These are phyloP conservation scores for Stemphylium lycopersici DNA, from an alignment of 2,329 filamentous ascomycete genomes.

Conservation along the genomic window DNA sequence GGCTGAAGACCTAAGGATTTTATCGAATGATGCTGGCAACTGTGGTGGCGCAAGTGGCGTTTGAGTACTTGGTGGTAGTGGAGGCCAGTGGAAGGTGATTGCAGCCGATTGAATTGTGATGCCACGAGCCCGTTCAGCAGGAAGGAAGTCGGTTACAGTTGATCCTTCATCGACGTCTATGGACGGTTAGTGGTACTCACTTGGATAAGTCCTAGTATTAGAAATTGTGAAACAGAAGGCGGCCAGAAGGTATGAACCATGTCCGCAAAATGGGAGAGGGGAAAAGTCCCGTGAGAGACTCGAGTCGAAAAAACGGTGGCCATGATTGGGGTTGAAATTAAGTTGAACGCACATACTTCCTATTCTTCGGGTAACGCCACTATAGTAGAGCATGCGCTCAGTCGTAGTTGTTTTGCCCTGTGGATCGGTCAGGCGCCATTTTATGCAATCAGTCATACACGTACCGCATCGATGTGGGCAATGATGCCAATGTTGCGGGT, in stretches of 20 bases:
- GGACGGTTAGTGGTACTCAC: not conserved
- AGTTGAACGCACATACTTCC: constrained; percentile 60
- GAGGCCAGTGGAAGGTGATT: constrained; percentile 94
- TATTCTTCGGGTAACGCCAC: constrained; percentile 83
- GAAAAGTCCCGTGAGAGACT: no score
- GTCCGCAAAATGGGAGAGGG: no score
- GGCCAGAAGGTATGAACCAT: no score
- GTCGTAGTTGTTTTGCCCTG: constrained; percentile 96
- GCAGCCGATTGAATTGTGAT: constrained; percentile 98
- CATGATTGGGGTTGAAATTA: not conserved
- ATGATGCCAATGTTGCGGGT: constrained; percentile 98
- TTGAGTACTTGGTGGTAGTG: constrained; percentile 51
- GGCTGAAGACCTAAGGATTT: constrained; percentile 55
- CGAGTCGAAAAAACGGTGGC: not conserved
- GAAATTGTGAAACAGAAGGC: no score
- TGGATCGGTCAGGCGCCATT: constrained; percentile 4
- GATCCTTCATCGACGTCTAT: constrained; percentile 92
- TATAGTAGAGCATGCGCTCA: constrained; percentile 98
- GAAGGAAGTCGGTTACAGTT: constrained; percentile 95
- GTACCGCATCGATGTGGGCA: constrained; percentile 90
- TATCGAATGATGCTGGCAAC: constrained; percentile 41
- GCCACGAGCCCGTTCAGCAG: constrained; percentile 86
- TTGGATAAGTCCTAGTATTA: not conserved
- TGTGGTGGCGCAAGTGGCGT: constrained; percentile 22
- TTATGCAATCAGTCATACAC: constrained; percentile 27